Evolutionary conservation across 2,329 filamentous ascomycete genomes (phyloP).

Genomic region (Knufia petricola): DNA sequence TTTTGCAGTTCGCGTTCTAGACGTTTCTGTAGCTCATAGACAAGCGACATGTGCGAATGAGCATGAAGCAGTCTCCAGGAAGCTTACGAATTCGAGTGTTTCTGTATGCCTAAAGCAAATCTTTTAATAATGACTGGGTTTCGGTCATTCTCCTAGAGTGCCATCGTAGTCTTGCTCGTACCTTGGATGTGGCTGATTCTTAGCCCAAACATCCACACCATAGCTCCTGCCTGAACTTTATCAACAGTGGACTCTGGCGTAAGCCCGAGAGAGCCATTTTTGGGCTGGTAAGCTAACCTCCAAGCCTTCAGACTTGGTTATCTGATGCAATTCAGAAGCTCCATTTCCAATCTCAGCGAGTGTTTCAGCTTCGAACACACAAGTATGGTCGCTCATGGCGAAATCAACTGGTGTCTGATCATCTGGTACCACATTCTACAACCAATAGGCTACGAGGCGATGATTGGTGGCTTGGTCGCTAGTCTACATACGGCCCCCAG

Average conservation of each 20-base stretch:
- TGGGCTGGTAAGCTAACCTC: background rate
- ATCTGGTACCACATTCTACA: background rate
- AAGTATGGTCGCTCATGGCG: background rate
- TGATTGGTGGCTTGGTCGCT: background rate
- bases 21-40: too few relatives aligned
- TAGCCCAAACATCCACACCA: background rate
- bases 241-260: background rate
- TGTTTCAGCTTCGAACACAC: constrained; percentile 3
- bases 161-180: too few relatives aligned
- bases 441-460: background rate
- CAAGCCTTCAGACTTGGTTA: background rate
- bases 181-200: too few relatives aligned
- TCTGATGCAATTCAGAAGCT: background rate
- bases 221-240: background rate
- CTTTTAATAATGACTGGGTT: too few relatives aligned
- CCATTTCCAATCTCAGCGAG: background rate
- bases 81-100: too few relatives aligned
- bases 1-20: too few relatives aligned
- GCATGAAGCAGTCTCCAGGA: too few relatives aligned
- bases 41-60: too few relatives aligned
- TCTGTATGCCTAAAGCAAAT: too few relatives aligned
- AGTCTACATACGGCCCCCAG: background rate
- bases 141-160: too few relatives aligned
- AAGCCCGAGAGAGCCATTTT: background rate
- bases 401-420: background rate